Evolutionary conservation across 495 filamentous ascomycete genomes (phyloP).

Genomic region (Trichoderma erinaceum): DNA sequence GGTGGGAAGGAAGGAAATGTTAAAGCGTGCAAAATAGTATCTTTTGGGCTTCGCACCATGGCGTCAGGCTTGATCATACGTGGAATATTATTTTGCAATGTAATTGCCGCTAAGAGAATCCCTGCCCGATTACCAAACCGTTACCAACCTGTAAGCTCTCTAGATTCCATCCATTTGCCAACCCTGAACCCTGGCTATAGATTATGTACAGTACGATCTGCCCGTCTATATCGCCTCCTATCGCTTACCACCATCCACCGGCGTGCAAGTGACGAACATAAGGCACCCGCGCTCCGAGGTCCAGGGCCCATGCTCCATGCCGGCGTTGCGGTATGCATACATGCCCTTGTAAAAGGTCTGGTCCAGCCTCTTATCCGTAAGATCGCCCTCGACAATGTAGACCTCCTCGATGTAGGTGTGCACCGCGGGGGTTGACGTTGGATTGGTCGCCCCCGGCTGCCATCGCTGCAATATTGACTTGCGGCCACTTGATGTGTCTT

Average conservation of each 20-base stretch:
- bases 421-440: not conserved
- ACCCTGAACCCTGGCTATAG: not conserved
- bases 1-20: not conserved
- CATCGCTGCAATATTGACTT: not conserved
- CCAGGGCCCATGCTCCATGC: constrained; percentile 11
- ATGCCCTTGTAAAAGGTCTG: constrained; percentile 13
- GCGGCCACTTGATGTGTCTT: not conserved
- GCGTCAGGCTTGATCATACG: not conserved
- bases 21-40: not conserved
- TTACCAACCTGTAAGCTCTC: not conserved
- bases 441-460: not conserved
- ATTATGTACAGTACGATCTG: too few relatives aligned
- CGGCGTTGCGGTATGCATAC: constrained; percentile 11
- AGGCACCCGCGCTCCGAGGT: not conserved
- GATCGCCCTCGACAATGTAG: constrained; percentile 4
- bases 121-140: not conserved
- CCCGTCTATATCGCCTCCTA: not conserved
- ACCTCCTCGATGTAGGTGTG: constrained; percentile 6
- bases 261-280: constrained; percentile 7
- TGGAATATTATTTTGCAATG: constrained; percentile 3
- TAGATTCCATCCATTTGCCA: constrained; percentile 1
- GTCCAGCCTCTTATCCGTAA: not conserved
- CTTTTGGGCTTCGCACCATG: not conserved
- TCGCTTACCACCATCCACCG: not conserved
- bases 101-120: not conserved